Conservation (phyloP, 768 basidiomycete species). For the Suillus subaureus region DNA sequence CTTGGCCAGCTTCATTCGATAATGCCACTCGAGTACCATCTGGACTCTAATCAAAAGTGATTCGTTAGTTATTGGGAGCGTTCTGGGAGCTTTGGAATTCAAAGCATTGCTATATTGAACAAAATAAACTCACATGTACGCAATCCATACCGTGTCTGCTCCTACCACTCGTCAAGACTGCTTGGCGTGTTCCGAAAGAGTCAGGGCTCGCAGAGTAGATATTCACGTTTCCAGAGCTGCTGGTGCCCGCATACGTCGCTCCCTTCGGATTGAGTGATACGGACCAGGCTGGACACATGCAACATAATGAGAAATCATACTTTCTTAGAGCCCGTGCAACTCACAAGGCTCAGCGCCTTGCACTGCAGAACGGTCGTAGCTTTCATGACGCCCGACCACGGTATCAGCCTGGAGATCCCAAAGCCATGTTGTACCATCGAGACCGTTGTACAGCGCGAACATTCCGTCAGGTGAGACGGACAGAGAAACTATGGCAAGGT, state of each 20-base stretch:
- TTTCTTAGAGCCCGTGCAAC: conserved; percentile 26
- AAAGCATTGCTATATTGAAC: too few relatives aligned
- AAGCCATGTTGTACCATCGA: conserved; percentile 81
- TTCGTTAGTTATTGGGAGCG: not conserved
- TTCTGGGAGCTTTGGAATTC: not conserved
- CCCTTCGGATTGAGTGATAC: conserved; percentile 79
- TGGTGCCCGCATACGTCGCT: conserved; percentile 74
- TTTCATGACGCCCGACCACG: conserved; percentile 68
- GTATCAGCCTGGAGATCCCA: conserved; percentile 71
- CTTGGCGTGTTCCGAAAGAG: conserved; percentile 67
- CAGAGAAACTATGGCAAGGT: conserved; percentile 82
- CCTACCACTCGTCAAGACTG: conserved; percentile 64
- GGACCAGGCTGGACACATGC: conserved; percentile 64
- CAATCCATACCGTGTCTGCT: conserved; percentile 80
- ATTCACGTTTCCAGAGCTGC: conserved; percentile 67
- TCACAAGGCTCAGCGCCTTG: conserved; percentile 68
- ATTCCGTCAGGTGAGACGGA: conserved; percentile 69
- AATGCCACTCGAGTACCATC: conserved; percentile 84
- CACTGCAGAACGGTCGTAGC: conserved; percentile 60
- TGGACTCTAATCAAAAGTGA: conserved; percentile 62
- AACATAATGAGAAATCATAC: conserved; percentile 8
- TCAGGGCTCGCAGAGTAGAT: conserved; percentile 70
- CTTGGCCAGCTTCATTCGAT: conserved; percentile 84
- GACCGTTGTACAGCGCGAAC: conserved; percentile 72
- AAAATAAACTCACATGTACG: conserved; percentile 54